phyloP scores from a whole-genome alignment of 345 rosid species.

The Lepidium africanum region DNA sequence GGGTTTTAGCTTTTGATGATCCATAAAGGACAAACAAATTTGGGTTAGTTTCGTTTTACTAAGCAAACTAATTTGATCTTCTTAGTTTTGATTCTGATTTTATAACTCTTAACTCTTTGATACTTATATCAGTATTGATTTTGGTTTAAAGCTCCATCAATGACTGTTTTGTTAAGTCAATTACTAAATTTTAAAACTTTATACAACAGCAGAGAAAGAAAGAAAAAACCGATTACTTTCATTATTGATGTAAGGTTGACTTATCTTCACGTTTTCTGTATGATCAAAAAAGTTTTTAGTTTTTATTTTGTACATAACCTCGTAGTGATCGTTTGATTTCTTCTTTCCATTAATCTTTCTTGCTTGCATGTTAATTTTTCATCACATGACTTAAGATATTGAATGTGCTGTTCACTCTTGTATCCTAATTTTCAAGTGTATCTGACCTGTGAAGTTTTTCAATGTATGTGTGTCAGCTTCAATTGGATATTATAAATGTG shows the following conservation, averaged over 20 bases:
- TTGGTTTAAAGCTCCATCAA: not conserved
- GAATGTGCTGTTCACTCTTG: not conserved
- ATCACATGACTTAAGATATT: slow-evolving; percentile 17
- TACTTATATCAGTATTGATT: not conserved
- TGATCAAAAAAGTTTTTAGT: not conserved
- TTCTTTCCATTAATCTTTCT: not conserved
- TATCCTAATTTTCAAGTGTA: not conserved
- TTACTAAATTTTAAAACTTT: not conserved
- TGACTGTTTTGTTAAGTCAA: slow-evolving; percentile 13
- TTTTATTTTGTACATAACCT: not conserved
- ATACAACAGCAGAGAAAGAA: not conserved
- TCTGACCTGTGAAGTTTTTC: not conserved
- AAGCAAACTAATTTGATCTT: not conserved
- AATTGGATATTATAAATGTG: not conserved
- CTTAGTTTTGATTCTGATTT: not conserved
- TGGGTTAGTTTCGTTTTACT: slow-evolving; percentile 9
- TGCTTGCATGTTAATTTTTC: slow-evolving; percentile 27
- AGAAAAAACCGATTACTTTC: not conserved
- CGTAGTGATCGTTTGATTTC: slow-evolving; percentile 7
- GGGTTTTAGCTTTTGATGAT: slow-evolving; percentile 17
- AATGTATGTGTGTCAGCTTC: not conserved
- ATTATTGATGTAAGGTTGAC: not conserved
- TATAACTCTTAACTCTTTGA: not conserved
- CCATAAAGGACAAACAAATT: not conserved
- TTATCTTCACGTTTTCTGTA: not conserved